These are phyloP conservation scores for Phytophthora nicotianae DNA, from an alignment of 352 stramenopile genomes.

Conservation along the genomic window DNA sequence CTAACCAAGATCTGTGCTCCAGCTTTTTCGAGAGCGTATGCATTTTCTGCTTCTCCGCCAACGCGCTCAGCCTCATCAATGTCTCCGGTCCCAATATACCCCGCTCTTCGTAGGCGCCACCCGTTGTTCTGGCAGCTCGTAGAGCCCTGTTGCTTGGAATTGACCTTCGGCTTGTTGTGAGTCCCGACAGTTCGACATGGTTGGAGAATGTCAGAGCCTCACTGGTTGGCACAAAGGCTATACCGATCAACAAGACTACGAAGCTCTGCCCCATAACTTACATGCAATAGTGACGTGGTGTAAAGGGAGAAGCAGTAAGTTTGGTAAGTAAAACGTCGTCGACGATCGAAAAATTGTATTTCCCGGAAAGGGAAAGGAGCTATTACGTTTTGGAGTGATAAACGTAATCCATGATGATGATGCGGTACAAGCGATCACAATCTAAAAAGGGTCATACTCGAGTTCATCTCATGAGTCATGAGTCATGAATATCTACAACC, in stretches of 20 bases:
- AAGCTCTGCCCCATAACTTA: not conserved
- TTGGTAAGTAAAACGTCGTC: too few species aligned
- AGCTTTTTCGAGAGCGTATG: conserved; percentile 7
- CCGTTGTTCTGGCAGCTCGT: not conserved
- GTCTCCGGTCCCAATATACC: not conserved
- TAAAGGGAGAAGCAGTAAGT: not conserved
- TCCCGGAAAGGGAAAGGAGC: too few species aligned
- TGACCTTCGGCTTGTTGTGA: not conserved
- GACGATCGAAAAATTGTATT: too few species aligned
- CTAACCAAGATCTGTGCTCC: conserved; percentile 11
- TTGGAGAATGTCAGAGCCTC: not conserved
- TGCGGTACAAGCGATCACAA: too few species aligned
- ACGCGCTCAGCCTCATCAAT: conserved; percentile 4
- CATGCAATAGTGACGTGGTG: not conserved
- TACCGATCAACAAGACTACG: not conserved
- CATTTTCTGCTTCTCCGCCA: conserved; percentile 5
- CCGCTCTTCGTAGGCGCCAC: conserved; percentile 12
- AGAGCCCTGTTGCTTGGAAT: not conserved
- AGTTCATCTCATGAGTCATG: too few species aligned
- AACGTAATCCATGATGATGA: too few species aligned
- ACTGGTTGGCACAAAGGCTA: not conserved
- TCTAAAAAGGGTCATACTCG: too few species aligned
- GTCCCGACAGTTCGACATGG: not conserved
- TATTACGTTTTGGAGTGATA: too few species aligned
- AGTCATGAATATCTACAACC: too few species aligned